Percentiles rank a stretch among this genome's conserved stretches.
Evolutionary conservation across 2,329 filamentous ascomycete genomes (phyloP).

Genomic region (Dothideomycetes sp.): DNA sequence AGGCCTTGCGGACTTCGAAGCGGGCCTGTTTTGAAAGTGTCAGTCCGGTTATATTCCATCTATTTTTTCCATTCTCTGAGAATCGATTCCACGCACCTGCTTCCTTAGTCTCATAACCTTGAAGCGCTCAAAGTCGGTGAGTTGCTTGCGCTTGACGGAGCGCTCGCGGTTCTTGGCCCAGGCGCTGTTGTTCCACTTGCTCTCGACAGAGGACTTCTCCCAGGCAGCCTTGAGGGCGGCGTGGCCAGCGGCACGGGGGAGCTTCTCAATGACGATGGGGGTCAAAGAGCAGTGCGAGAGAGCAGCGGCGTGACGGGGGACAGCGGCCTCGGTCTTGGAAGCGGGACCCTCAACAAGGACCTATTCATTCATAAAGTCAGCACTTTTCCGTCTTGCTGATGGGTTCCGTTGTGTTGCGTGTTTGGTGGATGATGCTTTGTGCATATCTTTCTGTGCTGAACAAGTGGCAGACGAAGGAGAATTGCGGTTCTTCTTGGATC

Average conservation of each 20-base stretch:
- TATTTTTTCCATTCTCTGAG: background rate
- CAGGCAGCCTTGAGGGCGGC: constrained; percentile 78
- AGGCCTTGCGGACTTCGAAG: constrained; percentile 94
- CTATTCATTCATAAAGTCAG: constrained; percentile 42
- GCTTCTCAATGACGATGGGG: constrained; percentile 74
- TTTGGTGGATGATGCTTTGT: background rate
- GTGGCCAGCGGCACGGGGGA: constrained; percentile 76
- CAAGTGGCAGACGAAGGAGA: no score
- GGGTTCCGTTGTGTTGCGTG: constrained; percentile 4
- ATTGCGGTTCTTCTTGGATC: no score
- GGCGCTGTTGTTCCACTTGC: constrained; percentile 83
- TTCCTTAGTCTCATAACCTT: constrained; percentile 99
- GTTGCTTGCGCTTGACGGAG: constrained; percentile 74
- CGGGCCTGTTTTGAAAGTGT: constrained; percentile 48
- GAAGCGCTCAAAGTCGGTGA: constrained; percentile 99
- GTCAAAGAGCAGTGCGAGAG: constrained; percentile 82
- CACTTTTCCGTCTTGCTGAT: constrained; percentile 13
- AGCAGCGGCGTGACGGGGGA: constrained; percentile 78
- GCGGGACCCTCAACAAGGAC: constrained; percentile 93
- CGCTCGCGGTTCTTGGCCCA: constrained; percentile 91
- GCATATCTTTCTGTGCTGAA: constrained; percentile 17
- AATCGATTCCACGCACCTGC: constrained; percentile 56
- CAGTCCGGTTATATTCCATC: constrained; percentile 3
- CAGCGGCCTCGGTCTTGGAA: constrained; percentile 65
- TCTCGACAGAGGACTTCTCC: constrained; percentile 84